Evolutionary conservation across 495 filamentous ascomycete species (phyloP), one percentile per base, ranked within the genome.

Genomic region (Pyrenopolyporus hunteri): DNA sequence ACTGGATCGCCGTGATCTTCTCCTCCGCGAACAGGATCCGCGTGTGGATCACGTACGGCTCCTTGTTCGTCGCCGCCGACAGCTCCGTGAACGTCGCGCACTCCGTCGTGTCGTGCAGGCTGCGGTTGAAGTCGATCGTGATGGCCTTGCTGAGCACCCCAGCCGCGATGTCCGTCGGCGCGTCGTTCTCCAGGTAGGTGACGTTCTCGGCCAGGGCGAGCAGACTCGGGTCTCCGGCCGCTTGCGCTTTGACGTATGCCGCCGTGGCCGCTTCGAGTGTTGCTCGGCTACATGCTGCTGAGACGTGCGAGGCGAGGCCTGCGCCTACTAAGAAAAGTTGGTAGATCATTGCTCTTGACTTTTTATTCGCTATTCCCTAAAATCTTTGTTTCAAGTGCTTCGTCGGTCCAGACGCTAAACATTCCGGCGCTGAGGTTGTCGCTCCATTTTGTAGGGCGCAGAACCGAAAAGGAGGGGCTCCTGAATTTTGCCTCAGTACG

Each of bases 31-130:
- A 66, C 16, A 70, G 56, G 37, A 74, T 68, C 8, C 66, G 74
- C 55, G 72, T 71, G 60, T 61, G 67, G 69, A 75, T 78, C 1
- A 78, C 66, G 60, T 77, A 72, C 17, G 74, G 73, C 48, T 63
- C 68, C 58, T 62, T 57, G 58, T 63, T 70, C 45, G 67, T 68
- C 0, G 69, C 66, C 9, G 68, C 70, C 23, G 71, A 70, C 25
- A 79, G 45, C 59, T 79, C 74, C 2, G 72, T 76, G 66, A 70
- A 76, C 28, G 74, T 72, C 4, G 74, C 73, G 62, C 76, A 80
- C 42, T 68, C 58, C 8, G 65, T 60, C 1, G 69, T 72, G 69
- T 80, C 78, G 66, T 72, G 60, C 11, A 73, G 63, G 48, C 61
- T 74, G 51, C 74, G 71, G 59, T 66, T 75, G 52, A 73, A 70